These are phyloP conservation scores for Bipolaris sorokiniana DNA, from an alignment of 2,329 filamentous ascomycete species.

Conservation along the genomic window DNA sequence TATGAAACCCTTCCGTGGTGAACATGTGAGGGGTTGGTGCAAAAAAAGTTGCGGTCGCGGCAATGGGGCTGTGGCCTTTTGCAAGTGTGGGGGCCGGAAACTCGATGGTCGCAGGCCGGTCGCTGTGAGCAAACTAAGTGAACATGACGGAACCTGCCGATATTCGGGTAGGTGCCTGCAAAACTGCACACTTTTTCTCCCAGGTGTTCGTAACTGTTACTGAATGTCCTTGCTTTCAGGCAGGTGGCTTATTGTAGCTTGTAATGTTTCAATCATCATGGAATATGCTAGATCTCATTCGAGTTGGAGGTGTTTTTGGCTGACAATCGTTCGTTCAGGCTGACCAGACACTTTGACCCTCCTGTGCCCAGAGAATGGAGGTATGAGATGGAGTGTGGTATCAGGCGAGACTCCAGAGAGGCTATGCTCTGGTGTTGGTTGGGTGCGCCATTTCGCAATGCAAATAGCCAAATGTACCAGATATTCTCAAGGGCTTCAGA, in stretches of 20 bases:
- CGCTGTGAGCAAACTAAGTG: background rate
- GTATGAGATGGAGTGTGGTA: background rate
- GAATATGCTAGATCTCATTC: conserved; percentile 4
- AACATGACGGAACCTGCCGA: background rate
- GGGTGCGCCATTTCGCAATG: background rate
- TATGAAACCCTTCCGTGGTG: conserved; percentile 15
- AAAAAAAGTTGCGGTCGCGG: conserved; percentile 22
- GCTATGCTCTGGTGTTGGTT: background rate
- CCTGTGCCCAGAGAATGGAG: background rate
- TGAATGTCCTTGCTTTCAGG: background rate
- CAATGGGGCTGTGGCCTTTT: conserved; percentile 23
- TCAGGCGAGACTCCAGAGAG: background rate
- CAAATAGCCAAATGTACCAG: background rate
- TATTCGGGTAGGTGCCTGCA: conserved; percentile 13
- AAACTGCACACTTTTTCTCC: background rate
- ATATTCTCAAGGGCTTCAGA: background rate
- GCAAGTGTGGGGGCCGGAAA: conserved; percentile 19
- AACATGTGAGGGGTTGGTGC: conserved; percentile 16
- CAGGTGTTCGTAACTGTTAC: background rate
- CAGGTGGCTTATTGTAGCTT: conserved; percentile 4
- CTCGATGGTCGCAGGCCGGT: conserved; percentile 6
- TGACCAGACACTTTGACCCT: background rate
- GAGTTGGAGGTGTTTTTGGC: background rate
- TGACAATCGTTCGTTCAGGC: background rate
- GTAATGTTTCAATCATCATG: conserved; percentile 14